phyloP scores from a whole-genome alignment of 495 filamentous ascomycete genomes.

The Gamarada debralockiae region DNA sequence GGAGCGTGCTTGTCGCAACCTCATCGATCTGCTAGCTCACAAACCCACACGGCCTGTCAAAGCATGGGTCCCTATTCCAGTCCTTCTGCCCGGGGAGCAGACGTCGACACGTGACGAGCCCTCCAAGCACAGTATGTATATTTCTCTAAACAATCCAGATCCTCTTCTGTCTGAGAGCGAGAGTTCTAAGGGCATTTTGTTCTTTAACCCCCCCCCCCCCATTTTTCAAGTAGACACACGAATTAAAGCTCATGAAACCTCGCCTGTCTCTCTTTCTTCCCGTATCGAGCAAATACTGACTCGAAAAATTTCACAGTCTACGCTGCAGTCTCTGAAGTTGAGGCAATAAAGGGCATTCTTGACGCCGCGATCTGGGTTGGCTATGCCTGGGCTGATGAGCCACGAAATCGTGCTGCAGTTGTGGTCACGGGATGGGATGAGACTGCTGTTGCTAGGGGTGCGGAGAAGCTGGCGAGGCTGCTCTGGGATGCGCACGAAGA shows the following conservation, averaged over 20 bases:
- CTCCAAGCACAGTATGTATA: constrained; percentile 37
- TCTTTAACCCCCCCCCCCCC: too few relatives aligned
- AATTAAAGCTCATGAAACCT: too few relatives aligned
- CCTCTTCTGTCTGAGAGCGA: too few relatives aligned
- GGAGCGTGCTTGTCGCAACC: constrained; percentile 49
- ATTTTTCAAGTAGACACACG: too few relatives aligned
- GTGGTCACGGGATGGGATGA: constrained; percentile 50
- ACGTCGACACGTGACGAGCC: constrained; percentile 55
- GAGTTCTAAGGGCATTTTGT: too few relatives aligned
- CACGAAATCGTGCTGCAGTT: constrained; percentile 48
- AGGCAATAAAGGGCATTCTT: constrained; percentile 36
- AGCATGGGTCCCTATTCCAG: constrained; percentile 51
- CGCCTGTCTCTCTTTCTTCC: too few relatives aligned
- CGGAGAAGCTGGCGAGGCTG: constrained; percentile 40
- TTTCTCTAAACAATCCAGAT: too few relatives aligned
- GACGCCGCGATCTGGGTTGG: constrained; percentile 58
- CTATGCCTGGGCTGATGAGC: constrained; percentile 58
- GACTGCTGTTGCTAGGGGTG: constrained; percentile 30
- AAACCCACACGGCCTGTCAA: constrained; percentile 38
- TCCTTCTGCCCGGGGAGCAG: constrained; percentile 53
- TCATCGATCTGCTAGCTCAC: constrained; percentile 36
- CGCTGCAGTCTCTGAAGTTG: constrained; percentile 41
- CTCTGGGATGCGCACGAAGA: constrained; percentile 47
- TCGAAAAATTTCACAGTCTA: constrained; percentile 30
- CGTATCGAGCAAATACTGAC: too few relatives aligned